These are phyloP conservation scores for Barnettozyma sucrosica DNA, from an alignment of 805 yeast species.

Conservation along the genomic window DNA sequence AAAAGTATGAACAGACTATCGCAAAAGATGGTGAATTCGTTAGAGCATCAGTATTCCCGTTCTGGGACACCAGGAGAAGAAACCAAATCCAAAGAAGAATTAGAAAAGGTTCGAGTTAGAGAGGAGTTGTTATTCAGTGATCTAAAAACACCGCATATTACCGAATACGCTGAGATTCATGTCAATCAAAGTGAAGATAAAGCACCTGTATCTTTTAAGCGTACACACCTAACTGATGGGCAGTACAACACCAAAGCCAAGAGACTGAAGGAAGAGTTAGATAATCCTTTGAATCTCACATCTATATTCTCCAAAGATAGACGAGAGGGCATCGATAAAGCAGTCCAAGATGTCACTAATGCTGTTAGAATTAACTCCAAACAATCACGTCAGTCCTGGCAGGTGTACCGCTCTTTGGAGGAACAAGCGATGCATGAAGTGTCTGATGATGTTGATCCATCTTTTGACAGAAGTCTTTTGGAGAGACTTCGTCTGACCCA, in stretches of 20 bases:
- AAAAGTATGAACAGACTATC: constrained; percentile 86
- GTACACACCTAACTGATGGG: constrained; percentile 18
- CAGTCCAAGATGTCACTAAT: constrained; percentile 38
- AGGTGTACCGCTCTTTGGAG: constrained; percentile 22
- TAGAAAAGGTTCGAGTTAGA: constrained; percentile 30
- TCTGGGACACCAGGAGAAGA: constrained; percentile 27
- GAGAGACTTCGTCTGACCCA: constrained; percentile 58
- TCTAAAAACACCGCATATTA: constrained; percentile 39
- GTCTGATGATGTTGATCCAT: constrained; percentile 27
- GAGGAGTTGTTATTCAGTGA: constrained; percentile 47
- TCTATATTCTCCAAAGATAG: constrained; percentile 23
- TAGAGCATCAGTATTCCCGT: constrained; percentile 39
- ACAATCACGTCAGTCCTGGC: constrained; percentile 46
- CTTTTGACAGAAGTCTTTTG: constrained; percentile 31
- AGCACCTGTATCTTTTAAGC: constrained; percentile 4
- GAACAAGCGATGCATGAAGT: constrained; percentile 23
- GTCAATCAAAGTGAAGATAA: constrained; percentile 19
- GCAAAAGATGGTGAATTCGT: constrained; percentile 65
- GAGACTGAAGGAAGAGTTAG: constrained; percentile 16
- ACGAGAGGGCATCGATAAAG: constrained; percentile 33
- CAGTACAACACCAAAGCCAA: constrained; percentile 22
- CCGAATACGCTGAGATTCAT: constrained; percentile 47
- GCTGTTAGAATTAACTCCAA: constrained; percentile 50
- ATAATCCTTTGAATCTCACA: constrained; percentile 25
- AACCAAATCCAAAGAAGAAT: constrained; percentile 33